These are phyloP conservation scores for Eucalyptus grandis DNA, from an alignment of 345 rosid genomes.

Conservation along the genomic window DNA sequence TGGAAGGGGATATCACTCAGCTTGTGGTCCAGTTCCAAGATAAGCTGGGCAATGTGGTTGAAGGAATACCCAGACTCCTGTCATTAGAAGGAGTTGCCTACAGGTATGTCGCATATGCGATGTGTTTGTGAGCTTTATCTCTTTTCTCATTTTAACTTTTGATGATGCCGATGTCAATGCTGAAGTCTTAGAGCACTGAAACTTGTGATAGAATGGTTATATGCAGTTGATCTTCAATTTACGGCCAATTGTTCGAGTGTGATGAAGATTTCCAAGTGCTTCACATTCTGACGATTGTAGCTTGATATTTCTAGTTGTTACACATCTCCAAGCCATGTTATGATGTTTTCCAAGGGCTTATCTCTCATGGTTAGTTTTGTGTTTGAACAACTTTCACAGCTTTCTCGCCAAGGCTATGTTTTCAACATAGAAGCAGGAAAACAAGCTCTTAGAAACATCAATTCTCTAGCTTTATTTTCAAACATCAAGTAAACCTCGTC, in stretches of 20 bases:
- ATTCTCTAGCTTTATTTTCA: slow-evolving; percentile 71
- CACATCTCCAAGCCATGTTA: background rate
- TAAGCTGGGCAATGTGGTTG: slow-evolving; percentile 91
- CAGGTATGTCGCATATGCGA: slow-evolving; percentile 26
- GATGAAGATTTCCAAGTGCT: background rate
- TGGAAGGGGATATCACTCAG: slow-evolving; percentile 95
- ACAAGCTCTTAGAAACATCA: slow-evolving; percentile 84
- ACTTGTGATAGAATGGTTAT: background rate
- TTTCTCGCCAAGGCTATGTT: slow-evolving; percentile 69
- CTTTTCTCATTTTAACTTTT: too few species aligned
- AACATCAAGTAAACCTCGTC: slow-evolving; percentile 90
- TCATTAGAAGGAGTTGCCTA: slow-evolving; percentile 82
- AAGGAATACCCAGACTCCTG: slow-evolving; percentile 74
- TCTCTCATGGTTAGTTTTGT: background rate
- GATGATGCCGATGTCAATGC: background rate
- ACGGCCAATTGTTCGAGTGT: background rate
- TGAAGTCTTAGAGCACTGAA: background rate
- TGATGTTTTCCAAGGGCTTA: background rate
- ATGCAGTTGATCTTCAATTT: background rate
- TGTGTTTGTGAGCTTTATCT: background rate
- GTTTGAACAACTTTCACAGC: slow-evolving; percentile 35
- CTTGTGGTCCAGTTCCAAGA: slow-evolving; percentile 73
- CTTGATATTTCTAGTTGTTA: background rate
- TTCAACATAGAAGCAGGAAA: slow-evolving; percentile 95
- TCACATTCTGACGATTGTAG: background rate